Conservation (phyloP, 179 eudicot species). For the Beta corolliflora region DNA sequence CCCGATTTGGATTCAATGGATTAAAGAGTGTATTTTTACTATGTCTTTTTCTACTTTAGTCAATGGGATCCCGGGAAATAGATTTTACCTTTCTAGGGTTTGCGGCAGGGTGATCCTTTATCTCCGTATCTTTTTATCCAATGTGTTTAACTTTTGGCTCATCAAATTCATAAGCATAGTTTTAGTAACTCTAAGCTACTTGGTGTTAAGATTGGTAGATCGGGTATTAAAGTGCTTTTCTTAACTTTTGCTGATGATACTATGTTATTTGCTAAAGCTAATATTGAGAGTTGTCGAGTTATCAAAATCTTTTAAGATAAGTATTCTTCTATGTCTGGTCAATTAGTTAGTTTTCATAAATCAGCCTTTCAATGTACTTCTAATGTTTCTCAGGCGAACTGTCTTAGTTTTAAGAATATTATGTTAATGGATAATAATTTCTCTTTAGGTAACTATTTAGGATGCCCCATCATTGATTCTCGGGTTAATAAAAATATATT, state of each 20-base stretch:
- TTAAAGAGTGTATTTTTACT: too few relatives aligned
- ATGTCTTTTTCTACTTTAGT: too few relatives aligned
- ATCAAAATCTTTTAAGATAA: background rate
- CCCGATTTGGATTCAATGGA: too few relatives aligned
- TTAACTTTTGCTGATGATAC: background rate
- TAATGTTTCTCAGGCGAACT: too few relatives aligned
- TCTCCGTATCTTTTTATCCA: background rate
- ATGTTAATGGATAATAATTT: too few relatives aligned
- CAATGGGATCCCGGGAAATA: too few relatives aligned
- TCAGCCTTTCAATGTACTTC: background rate
- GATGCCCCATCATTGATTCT: background rate
- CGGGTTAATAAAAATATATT: too few relatives aligned
- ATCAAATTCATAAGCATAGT: background rate
- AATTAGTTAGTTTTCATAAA: background rate
- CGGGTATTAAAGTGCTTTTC: background rate
- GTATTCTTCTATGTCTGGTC: background rate
- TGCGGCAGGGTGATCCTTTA: background rate
- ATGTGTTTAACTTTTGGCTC: background rate
- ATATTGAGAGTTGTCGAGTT: background rate
- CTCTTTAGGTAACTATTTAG: too few relatives aligned
- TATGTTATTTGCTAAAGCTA: background rate
- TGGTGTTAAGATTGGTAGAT: background rate
- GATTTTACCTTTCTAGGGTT: too few relatives aligned
- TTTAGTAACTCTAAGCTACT: background rate
- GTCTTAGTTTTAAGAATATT: too few relatives aligned